These are phyloP conservation scores for Veloboletus limbatus DNA, from an alignment of 1,284 basidiomycete genomes.

Conservation along the genomic window DNA sequence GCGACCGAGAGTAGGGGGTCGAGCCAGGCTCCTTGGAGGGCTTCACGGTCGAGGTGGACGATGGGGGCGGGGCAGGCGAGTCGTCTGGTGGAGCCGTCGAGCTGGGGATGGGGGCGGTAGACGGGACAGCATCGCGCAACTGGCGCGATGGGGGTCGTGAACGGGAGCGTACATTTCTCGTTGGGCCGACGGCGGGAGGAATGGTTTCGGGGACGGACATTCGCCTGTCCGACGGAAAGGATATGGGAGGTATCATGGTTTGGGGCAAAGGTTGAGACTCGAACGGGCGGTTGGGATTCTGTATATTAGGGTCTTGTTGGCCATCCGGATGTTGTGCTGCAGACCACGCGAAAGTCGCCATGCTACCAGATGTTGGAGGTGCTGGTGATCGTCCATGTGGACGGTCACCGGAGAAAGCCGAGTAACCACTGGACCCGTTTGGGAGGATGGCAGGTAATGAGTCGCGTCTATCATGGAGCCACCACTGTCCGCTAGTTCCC, in stretches of 20 bases:
- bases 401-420: slow-evolving; percentile 63
- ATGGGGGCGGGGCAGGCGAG: slow-evolving; percentile 33
- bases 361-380: slow-evolving; percentile 53
- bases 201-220: slow-evolving; percentile 69
- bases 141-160: slow-evolving; percentile 72
- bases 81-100: slow-evolving; percentile 41
- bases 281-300: slow-evolving; percentile 36
- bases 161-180: slow-evolving; percentile 57
- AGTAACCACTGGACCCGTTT: slow-evolving; percentile 54
- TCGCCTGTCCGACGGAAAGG: slow-evolving; percentile 61
- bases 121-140: slow-evolving; percentile 42
- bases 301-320: slow-evolving; percentile 41
- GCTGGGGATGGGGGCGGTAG: slow-evolving; percentile 34
- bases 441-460: slow-evolving; percentile 67
- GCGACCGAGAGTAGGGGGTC: slow-evolving; percentile 90
- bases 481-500: slow-evolving; percentile 41
- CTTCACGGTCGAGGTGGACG: slow-evolving; percentile 30
- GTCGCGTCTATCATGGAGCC: slow-evolving; percentile 67
- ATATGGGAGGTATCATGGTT: slow-evolving; percentile 55
- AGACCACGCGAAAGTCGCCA: slow-evolving; percentile 72
- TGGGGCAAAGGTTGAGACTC: slow-evolving; percentile 38
- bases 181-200: slow-evolving; percentile 42
- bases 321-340: slow-evolving; percentile 47
- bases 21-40: slow-evolving; percentile 46
- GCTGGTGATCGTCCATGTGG: slow-evolving; percentile 60